Conservation (phyloP, 192 early-diverging fungal species). For the Pilobolus umbonatus region DNA sequence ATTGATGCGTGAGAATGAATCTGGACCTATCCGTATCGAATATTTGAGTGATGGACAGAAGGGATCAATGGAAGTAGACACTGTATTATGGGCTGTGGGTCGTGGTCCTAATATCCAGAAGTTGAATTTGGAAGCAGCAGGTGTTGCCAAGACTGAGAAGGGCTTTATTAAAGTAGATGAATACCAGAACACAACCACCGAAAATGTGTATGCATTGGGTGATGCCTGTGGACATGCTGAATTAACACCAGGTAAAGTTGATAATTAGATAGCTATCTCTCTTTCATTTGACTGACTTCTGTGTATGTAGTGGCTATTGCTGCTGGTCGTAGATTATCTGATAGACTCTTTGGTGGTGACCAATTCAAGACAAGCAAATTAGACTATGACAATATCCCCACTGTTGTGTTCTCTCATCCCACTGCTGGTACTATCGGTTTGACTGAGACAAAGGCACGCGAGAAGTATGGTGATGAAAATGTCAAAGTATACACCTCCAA, state of each 20-base stretch:
- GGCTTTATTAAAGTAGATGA: constrained; percentile 83
- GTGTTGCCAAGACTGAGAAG: constrained; percentile 55
- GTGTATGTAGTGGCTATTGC: constrained; percentile 77
- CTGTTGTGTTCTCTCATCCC: constrained; percentile 94
- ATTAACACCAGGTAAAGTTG: constrained; percentile 83
- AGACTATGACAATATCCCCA: constrained; percentile 92
- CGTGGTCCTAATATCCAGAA: constrained; percentile 68
- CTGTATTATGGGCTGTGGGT: constrained; percentile 89
- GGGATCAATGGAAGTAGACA: constrained; percentile 64
- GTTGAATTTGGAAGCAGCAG: constrained; percentile 65
- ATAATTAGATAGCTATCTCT: too few relatives aligned
- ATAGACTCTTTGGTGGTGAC: constrained; percentile 84
- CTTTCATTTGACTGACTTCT: neutral
- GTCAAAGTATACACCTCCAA: constrained; percentile 82
- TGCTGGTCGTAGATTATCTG: constrained; percentile 83
- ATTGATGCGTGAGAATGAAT: constrained; percentile 49
- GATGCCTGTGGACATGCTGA: constrained; percentile 90
- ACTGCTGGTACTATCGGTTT: constrained; percentile 81
- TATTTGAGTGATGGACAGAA: constrained; percentile 38
- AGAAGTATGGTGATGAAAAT: constrained; percentile 67
- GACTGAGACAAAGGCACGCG: constrained; percentile 75
- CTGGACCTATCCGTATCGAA: constrained; percentile 52
- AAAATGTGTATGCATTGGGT: constrained; percentile 83
- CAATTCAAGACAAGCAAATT: constrained; percentile 70
- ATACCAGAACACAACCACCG: constrained; percentile 74